Evolutionary conservation across 805 yeast genomes (phyloP).

Genomic region (Saccharomyces jurei): DNA sequence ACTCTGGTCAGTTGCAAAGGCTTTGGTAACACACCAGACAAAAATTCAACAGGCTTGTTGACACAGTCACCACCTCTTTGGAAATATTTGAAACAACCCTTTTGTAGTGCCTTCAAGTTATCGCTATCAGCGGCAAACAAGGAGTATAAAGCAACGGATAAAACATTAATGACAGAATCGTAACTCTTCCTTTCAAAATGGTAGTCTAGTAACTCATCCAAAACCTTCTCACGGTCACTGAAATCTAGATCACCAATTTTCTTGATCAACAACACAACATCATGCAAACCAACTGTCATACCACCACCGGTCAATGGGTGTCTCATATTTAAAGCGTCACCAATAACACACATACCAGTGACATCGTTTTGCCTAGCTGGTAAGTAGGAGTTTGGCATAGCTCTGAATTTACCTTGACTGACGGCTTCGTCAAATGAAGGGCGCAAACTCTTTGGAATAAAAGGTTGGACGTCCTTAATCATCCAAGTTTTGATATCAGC

Average conservation of each 20-base stretch:
- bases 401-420: conserved; percentile 47
- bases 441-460: conserved; percentile 53
- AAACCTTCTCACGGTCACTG: conserved; percentile 47
- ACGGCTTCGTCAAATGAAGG: conserved; percentile 68
- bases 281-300: conserved; percentile 94
- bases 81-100: conserved; percentile 86
- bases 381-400: conserved; percentile 91
- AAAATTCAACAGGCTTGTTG: conserved; percentile 68
- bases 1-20: conserved; percentile 74
- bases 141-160: conserved; percentile 83
- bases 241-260: conserved; percentile 37
- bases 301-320: conserved; percentile 99
- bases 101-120: conserved; percentile 61
- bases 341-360: conserved; percentile 74
- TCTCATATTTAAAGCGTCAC: conserved; percentile 94
- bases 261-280: conserved; percentile 58
- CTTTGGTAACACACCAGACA: conserved; percentile 72
- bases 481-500: conserved; percentile 58
- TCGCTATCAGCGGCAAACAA: conserved; percentile 79
- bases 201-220: conserved; percentile 54
- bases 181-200: conserved; percentile 70
- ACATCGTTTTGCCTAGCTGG: conserved; percentile 65
- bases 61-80: conserved; percentile 75
- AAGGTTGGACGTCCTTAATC: conserved; percentile 49
- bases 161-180: conserved; percentile 79